Evolutionary conservation across 1,284 basidiomycete species (phyloP), one percentile per base, ranked within the genome.

Genomic region (Puccinia triticina): DNA sequence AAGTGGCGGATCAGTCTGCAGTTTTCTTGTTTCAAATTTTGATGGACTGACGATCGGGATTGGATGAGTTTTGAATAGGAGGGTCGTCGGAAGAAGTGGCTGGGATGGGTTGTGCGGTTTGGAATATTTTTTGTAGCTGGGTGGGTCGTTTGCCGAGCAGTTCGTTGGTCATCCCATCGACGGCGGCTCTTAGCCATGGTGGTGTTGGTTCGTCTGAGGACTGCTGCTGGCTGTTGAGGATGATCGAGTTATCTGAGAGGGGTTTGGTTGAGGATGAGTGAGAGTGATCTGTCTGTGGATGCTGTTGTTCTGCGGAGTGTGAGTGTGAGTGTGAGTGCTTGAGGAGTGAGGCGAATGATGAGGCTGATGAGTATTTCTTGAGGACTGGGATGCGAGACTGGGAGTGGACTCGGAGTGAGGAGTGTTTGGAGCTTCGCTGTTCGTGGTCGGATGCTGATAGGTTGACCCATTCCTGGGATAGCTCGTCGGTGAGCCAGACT

Each of bases 401-500:
- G 18, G 59, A 50, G 61, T 43, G 7, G 37, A 61, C 43, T 53
- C 61, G 23, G 23, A 50, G 48, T 26, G 73, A 59, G n/a, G 73
- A 40, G 21, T 77, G 57, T 50, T 66, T 64, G 29, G 59, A 29
- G 66, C 37, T 26, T 48, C 26, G 40, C 10, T 57, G 74, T 21
- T 46, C 55, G 5, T 59, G 57, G 37, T 46, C 74, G 8, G 78
- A 76, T 34, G n/a, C 1, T 23, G 78, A 76, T 46, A 74, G 74
- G 37, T 29, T 61, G 37, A 82, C 40, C 81, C 81, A 82, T 72
- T 82, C 81, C 37, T 82, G 81, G 43, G 71, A 75, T n/a, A 82
- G 66, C 77, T 82, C 81, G 23, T 82, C 81, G 32, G 81, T 82
- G 26, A 76, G 55, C 81, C 81, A 82, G 29, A 37, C 26, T 57